Evolutionary conservation across 1,139 yeast species (phyloP), one percentile per base, ranked within the genome.

Genomic region (Candida tropicalis): DNA sequence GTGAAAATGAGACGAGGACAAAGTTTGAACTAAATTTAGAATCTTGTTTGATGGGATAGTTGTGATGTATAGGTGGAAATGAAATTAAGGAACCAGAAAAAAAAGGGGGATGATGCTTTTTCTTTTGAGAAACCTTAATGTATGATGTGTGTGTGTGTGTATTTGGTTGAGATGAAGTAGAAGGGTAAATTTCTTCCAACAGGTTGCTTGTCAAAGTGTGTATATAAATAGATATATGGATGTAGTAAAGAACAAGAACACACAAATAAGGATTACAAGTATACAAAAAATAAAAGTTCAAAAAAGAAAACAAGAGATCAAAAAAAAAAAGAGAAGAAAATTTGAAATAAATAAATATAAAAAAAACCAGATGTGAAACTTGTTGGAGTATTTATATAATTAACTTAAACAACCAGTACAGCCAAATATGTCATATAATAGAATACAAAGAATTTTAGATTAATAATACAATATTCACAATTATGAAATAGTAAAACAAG

Each of bases 361-460:
- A 29, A 29, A 16, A 29, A 16, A 29, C 15, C 3, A 16, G 13
- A 29, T 6, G 12, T 29, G 33, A 29, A 29, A 29, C 23, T 13
- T 11, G 33, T 5, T 15, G 20, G 4, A 29, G 33, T 29, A 29
- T 29, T 29, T 29, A 29, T 29, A 29, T 29, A 16, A 29, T 29
- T 22, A 29, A 9, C 15, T 16, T 15, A 15, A 29, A 10, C 4
- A 29, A 29, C n/a, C n/a, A n/a, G n/a, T n/a, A n/a, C n/a, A n/a
- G n/a, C n/a, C n/a, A n/a, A n/a, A n/a, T n/a, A 17, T 29, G 33
- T 29, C 16, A 29, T 29, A 29, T 16, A 29, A 13, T 28, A 28
- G 32, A 28, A 28, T 16, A 29, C 22, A 6, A 15, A 31, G 35
- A 31, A 31, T 18, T 31, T 31, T 31, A 18, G 4, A 17, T 17